These are phyloP conservation scores for Scutellaria baicalensis DNA, from an alignment of 257 asterid genomes.

Conservation along the genomic window DNA sequence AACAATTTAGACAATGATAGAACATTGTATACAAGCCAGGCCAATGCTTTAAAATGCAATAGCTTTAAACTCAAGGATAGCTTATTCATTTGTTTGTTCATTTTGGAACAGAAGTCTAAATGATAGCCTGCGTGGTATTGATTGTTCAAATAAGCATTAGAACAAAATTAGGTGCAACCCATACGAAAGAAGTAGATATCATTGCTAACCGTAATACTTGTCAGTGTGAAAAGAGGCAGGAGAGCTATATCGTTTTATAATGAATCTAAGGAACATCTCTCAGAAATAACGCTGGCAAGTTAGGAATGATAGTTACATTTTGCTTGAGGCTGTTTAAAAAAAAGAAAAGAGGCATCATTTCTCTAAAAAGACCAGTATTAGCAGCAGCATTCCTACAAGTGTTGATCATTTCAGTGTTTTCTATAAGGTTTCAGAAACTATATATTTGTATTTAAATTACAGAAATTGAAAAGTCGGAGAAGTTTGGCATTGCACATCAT, in stretches of 20 bases:
- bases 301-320: not conserved
- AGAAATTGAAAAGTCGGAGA: not conserved
- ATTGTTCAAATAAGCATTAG: not conserved
- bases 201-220: not conserved
- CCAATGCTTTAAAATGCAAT: slow-evolving; percentile 2
- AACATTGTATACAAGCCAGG: not conserved
- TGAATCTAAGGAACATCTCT: not conserved
- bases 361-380: not conserved
- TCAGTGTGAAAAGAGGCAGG: not conserved
- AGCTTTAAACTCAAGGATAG: not conserved
- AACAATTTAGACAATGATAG: not conserved
- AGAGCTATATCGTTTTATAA: not conserved
- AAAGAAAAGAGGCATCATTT: not conserved
- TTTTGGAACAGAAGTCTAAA: not conserved
- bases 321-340: not conserved
- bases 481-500: not conserved
- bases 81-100: not conserved
- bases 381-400: not conserved
- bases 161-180: not conserved
- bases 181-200: not conserved
- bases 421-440: not conserved
- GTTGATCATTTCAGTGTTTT: not conserved
- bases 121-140: not conserved
- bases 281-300: not conserved
- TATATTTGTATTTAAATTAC: not conserved